These are phyloP conservation scores for Pulveroboletus sp. DNA, from an alignment of 768 basidiomycete genomes.

Conservation along the genomic window DNA sequence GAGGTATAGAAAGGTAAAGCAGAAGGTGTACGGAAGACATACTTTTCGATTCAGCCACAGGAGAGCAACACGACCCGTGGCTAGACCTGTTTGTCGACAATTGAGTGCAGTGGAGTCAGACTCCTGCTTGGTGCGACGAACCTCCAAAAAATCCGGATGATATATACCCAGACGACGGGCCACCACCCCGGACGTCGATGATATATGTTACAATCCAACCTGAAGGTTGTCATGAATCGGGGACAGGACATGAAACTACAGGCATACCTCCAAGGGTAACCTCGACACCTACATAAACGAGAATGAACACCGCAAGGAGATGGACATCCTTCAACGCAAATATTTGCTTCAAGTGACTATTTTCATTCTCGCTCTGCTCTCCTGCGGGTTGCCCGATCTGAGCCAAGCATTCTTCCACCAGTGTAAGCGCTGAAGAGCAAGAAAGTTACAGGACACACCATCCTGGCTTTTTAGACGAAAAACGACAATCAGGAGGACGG, in stretches of 20 bases:
- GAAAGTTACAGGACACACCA: constrained; percentile 37
- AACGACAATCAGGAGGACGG: constrained; percentile 44
- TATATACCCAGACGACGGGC: constrained; percentile 44
- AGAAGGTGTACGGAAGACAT: not conserved
- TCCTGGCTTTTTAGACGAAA: constrained; percentile 72
- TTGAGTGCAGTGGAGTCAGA: not conserved
- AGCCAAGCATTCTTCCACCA: constrained; percentile 46
- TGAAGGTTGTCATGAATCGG: constrained; percentile 14
- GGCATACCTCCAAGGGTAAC: constrained; percentile 42
- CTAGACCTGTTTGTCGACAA: constrained; percentile 41
- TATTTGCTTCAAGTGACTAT: constrained; percentile 46
- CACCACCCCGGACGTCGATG: constrained; percentile 40
- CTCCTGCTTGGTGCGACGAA: constrained; percentile 15
- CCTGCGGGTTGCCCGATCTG: constrained; percentile 47
- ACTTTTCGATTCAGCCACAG: constrained; percentile 55
- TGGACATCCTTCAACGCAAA: constrained; percentile 51
- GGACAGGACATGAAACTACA: not conserved
- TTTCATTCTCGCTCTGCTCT: constrained; percentile 33
- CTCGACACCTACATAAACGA: constrained; percentile 68
- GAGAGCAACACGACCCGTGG: constrained; percentile 49
- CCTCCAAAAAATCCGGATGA: constrained; percentile 57
- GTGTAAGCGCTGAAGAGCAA: constrained; percentile 1
- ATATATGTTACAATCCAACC: constrained; percentile 72
- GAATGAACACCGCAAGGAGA: constrained; percentile 55
- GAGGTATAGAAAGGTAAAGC: not conserved